Evolutionary conservation across 768 basidiomycete genomes (phyloP), one percentile per base, ranked within the genome.

Genomic region (Hypholoma sublateritium): DNA sequence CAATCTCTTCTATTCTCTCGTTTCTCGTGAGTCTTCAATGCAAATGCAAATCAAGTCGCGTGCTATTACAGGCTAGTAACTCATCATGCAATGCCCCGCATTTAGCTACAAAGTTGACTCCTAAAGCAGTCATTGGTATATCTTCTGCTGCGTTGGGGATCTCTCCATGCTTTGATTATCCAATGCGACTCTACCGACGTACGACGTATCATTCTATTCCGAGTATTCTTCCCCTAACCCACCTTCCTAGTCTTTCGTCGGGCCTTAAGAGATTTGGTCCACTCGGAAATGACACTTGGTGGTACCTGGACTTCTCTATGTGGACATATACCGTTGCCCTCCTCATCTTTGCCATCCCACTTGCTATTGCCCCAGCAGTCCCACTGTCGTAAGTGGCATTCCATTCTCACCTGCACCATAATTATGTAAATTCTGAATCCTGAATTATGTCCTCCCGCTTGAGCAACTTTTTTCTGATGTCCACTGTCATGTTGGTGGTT

Each of bases 251-350:
- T 70, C 2, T 56, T 66, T 44, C 61, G 58, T 37, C 57, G n/a
- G n/a, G 64, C 52, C 48, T 67, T 46, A 45, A 49, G 13, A 53
- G 46, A 35, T 69, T 64, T 50, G 69, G 70, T 42, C 70, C 70
- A 17, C 50, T 70, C 5, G 68, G 68, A 9, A 60, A 59, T 36
- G 67, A 69, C 50, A 50, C 48, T 11, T 70, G 68, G 69, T 69
- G 70, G 67, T 64, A 70, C 46, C 62, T 70, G 12, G 70, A 72
- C 46, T 70, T 72, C 55, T 67, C 69, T 1, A 72, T 72, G 69
- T 72, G 70, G 70, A 62, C 64, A 39, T 68, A 69, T 56, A 66
- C 65, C 8, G 48, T 69, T 19, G 67, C 68, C 11, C 67, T 69
- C 35, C 41, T 68, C 11, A 59, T 70, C 8, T 72, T 70, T 50